phyloP scores from a whole-genome alignment of 495 filamentous ascomycete genomes.

The Penicillium cataractarum region DNA sequence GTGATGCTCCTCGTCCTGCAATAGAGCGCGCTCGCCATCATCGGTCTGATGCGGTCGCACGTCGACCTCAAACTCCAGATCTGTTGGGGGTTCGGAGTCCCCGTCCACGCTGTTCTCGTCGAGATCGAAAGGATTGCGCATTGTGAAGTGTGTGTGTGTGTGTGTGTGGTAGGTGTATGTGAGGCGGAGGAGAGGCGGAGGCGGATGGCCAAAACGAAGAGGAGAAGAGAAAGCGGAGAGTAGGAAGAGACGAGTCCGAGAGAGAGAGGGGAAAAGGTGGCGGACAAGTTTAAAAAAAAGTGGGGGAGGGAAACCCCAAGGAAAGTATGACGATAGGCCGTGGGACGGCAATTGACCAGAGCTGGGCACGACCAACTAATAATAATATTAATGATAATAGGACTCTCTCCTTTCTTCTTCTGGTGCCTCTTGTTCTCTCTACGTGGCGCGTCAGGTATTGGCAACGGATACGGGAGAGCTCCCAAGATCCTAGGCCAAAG shows the following conservation, averaged over 20 bases:
- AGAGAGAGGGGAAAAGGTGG: conserved; percentile 5
- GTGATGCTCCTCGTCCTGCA: conserved; percentile 43
- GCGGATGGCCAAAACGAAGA: neutral
- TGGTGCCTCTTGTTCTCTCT: neutral
- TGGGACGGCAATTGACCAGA: neutral
- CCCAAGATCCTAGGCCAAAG: neutral
- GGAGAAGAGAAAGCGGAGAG: neutral
- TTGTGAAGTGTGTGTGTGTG: conserved; percentile 17
- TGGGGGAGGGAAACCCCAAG: neutral
- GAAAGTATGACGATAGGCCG: conserved; percentile 13
- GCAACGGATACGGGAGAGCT: neutral
- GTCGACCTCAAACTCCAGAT: conserved; percentile 32
- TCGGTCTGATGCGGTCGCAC: conserved; percentile 34
- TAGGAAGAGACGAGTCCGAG: conserved; percentile 1
- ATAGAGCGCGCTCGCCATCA: conserved; percentile 46
- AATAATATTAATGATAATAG: neutral
- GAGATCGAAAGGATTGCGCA: conserved; percentile 50
- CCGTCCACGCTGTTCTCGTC: conserved; percentile 41
- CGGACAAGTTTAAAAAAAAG: conserved; percentile 1
- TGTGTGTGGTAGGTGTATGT: conserved; percentile 4
- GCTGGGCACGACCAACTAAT: conserved; percentile 1
- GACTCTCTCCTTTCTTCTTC: neutral
- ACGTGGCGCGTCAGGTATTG: neutral
- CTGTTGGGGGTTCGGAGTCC: conserved; percentile 34
- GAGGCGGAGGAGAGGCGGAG: neutral